phyloP scores from a whole-genome alignment of 306 rosid species.

The Cicer pinnatifidum region DNA sequence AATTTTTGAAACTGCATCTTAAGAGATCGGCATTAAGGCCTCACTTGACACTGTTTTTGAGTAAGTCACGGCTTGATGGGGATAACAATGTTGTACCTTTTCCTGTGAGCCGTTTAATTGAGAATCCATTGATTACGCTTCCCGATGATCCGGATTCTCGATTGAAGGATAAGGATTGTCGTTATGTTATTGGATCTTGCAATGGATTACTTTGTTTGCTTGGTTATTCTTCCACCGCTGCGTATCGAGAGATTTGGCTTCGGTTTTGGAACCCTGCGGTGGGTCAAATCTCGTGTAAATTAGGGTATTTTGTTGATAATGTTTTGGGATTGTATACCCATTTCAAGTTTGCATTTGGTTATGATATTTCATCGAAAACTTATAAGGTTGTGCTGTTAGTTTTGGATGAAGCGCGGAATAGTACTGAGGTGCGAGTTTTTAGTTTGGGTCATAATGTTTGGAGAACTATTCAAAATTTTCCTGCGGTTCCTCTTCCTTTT shows the following conservation, averaged over 20 bases:
- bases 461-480: slow-evolving; percentile 13
- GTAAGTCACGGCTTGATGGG: background rate
- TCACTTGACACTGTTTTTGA: background rate
- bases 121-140: slow-evolving; percentile 1
- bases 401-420: background rate
- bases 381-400: slow-evolving; percentile 1
- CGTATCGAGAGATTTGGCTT: background rate
- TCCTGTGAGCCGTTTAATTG: background rate
- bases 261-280: slow-evolving; percentile 7
- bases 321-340: slow-evolving; percentile 8
- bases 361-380: background rate
- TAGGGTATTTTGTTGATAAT: background rate
- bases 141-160: background rate
- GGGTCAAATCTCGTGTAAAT: background rate
- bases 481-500: slow-evolving; percentile 22
- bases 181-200: slow-evolving; percentile 14
- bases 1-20: background rate
- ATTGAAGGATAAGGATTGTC: slow-evolving; percentile 9
- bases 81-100: background rate
- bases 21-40: background rate
- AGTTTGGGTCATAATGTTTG: background rate
- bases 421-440: background rate
- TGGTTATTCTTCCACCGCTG: background rate
- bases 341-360: slow-evolving; percentile 16
- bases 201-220: slow-evolving; percentile 21